Evolutionary conservation across 805 yeast species (phyloP).

Genomic region (Hanseniaspora pseudoguilliermondii): DNA sequence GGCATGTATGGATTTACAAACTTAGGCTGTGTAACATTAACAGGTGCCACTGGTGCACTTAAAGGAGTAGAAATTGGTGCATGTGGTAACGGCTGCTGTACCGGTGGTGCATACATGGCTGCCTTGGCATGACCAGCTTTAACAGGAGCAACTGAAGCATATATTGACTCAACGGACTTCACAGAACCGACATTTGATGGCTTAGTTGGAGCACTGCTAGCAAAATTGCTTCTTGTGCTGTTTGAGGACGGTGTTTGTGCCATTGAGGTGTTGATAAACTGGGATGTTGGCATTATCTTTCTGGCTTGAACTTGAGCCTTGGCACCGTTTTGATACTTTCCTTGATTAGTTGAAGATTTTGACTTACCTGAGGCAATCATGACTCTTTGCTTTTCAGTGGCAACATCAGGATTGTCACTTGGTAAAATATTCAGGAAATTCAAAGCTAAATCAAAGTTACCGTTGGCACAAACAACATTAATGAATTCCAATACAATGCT

Average conservation of each 20-base stretch:
- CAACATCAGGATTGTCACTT: conserved; percentile 54
- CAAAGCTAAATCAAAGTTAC: conserved; percentile 71
- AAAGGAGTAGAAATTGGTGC: not conserved
- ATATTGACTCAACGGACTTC: not conserved
- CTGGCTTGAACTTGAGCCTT: conserved; percentile 1
- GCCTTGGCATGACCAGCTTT: conserved; percentile 11
- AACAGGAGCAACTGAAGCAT: not conserved
- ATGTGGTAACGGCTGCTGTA: not conserved
- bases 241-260: not conserved
- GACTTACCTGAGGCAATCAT: conserved; percentile 44
- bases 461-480: conserved; percentile 63
- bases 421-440: conserved; percentile 62
- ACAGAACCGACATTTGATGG: not conserved
- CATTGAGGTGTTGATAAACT: not conserved
- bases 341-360: not conserved
- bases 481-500: conserved; percentile 68
- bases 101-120: conserved; percentile 11
- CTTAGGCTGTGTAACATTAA: not conserved
- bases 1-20: conserved; percentile 10
- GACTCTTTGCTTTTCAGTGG: conserved; percentile 68
- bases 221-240: not conserved
- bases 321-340: conserved; percentile 10
- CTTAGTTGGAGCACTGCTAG: not conserved
- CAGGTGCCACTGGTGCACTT: not conserved
- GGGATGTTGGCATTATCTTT: not conserved